These are phyloP conservation scores for Dothiorella sarmentorum DNA, from an alignment of 2,329 filamentous ascomycete genomes.

Conservation along the genomic window DNA sequence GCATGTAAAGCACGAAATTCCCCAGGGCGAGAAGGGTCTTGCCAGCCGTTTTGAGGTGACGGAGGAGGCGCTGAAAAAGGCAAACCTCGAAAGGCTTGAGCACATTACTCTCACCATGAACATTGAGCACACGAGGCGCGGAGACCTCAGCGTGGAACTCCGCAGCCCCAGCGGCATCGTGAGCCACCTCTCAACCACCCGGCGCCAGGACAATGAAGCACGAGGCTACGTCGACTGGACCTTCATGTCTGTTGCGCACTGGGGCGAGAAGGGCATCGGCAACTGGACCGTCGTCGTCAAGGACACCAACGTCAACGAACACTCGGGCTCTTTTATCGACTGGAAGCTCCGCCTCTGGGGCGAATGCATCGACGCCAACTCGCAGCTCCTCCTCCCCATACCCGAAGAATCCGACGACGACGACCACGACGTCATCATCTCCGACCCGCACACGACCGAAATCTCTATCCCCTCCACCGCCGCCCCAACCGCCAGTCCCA, in stretches of 20 bases:
- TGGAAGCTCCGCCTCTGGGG: slow-evolving; percentile 96
- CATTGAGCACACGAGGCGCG: slow-evolving; percentile 77
- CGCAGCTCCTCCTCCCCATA: slow-evolving; percentile 73
- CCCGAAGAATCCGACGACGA: slow-evolving; percentile 80
- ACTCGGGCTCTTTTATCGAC: slow-evolving; percentile 76
- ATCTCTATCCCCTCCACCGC: slow-evolving; percentile 47
- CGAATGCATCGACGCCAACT: slow-evolving; percentile 72
- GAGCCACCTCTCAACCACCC: slow-evolving; percentile 77
- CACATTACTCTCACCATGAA: slow-evolving; percentile 99
- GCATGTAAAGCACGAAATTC: slow-evolving; percentile 80
- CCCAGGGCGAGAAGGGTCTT: slow-evolving; percentile 77
- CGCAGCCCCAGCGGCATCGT: slow-evolving; percentile 77
- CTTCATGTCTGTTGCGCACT: slow-evolving; percentile 97
- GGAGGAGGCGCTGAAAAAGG: slow-evolving; percentile 70
- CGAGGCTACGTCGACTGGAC: slow-evolving; percentile 91
- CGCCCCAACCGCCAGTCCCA: slow-evolving; percentile 40
- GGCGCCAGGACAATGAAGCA: slow-evolving; percentile 63
- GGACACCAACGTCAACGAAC: slow-evolving; percentile 73
- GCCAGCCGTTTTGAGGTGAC: slow-evolving; percentile 80
- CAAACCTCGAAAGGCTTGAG: slow-evolving; percentile 83
- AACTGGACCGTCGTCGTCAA: slow-evolving; percentile 90
- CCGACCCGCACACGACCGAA: slow-evolving; percentile 58
- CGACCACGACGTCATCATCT: slow-evolving; percentile 65
- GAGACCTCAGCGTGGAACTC: slow-evolving; percentile 89
- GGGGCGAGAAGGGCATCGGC: slow-evolving; percentile 84